These are phyloP conservation scores for Paecilomyces formosus DNA, from an alignment of 2,329 filamentous ascomycete species.

Conservation along the genomic window DNA sequence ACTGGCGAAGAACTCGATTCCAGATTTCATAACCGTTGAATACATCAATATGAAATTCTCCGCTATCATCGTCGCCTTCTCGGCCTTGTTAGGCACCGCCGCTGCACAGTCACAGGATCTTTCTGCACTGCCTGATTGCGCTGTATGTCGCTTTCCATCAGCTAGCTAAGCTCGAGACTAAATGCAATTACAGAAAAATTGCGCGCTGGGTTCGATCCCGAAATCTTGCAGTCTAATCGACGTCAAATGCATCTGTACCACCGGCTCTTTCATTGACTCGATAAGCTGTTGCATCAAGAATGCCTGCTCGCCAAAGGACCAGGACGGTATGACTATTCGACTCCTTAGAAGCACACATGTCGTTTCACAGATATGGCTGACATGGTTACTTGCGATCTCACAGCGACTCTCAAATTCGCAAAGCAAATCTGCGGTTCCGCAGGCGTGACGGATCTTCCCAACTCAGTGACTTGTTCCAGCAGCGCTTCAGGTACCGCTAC, in stretches of 20 bases:
- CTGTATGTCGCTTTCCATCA: slow-evolving; percentile 38
- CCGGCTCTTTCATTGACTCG: slow-evolving; percentile 36
- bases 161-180: slow-evolving; percentile 2
- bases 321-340: slow-evolving; percentile 25
- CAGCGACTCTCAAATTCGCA: slow-evolving; percentile 29
- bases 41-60: slow-evolving; percentile 42
- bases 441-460: slow-evolving; percentile 29
- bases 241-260: slow-evolving; percentile 44
- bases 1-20: neutral
- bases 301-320: slow-evolving; percentile 36
- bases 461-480: slow-evolving; percentile 19
- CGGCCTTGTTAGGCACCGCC: slow-evolving; percentile 44
- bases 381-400: slow-evolving; percentile 4
- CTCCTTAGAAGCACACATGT: neutral
- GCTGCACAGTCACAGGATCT: slow-evolving; percentile 46
- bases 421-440: slow-evolving; percentile 30
- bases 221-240: slow-evolving; percentile 33
- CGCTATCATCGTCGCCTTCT: slow-evolving; percentile 45
- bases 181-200: slow-evolving; percentile 21
- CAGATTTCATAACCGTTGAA: neutral
- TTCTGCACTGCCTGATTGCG: slow-evolving; percentile 44
- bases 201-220: slow-evolving; percentile 35
- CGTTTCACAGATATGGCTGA: neutral
- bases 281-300: slow-evolving; percentile 45
- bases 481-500: slow-evolving; percentile 7